phyloP scores from a whole-genome alignment of 1,139 yeast genomes.

The Saccharomyces hybrid region DNA sequence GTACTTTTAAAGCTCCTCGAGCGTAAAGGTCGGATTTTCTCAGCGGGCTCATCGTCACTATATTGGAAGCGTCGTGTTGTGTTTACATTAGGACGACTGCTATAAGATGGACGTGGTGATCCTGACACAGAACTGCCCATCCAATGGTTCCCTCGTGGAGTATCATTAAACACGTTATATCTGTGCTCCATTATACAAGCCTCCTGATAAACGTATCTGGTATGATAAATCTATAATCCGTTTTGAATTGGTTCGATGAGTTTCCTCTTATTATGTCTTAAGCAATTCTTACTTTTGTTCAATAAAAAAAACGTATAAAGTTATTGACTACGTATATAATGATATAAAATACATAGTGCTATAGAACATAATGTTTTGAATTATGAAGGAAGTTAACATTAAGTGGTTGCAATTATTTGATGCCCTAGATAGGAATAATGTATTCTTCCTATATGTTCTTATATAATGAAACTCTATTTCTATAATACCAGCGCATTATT shows the following conservation, averaged over 20 bases:
- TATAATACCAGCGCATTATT: not conserved
- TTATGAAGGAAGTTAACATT: not conserved
- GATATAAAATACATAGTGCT: not conserved
- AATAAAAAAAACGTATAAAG: not conserved
- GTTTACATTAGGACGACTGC: not conserved
- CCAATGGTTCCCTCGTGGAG: constrained; percentile 29
- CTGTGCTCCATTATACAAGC: constrained; percentile 14
- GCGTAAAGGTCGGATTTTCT: not conserved
- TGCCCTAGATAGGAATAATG: not conserved
- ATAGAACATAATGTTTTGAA: not conserved
- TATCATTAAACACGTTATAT: constrained; percentile 18
- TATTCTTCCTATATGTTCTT: not conserved
- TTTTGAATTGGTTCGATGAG: not conserved
- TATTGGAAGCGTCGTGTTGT: constrained; percentile 10
- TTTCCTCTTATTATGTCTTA: not conserved
- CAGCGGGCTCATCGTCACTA: not conserved
- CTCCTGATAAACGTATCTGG: not conserved
- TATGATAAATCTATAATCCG: not conserved
- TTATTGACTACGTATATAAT: not conserved
- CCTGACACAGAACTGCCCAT: constrained; percentile 13
- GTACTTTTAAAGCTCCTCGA: not conserved
- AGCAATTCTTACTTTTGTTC: not conserved
- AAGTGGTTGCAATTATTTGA: not conserved
- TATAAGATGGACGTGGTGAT: constrained; percentile 1
- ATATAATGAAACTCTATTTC: not conserved